Evolutionary conservation across 2,329 filamentous ascomycete species (phyloP).

Genomic region (Beauveria pseudobassiana): DNA sequence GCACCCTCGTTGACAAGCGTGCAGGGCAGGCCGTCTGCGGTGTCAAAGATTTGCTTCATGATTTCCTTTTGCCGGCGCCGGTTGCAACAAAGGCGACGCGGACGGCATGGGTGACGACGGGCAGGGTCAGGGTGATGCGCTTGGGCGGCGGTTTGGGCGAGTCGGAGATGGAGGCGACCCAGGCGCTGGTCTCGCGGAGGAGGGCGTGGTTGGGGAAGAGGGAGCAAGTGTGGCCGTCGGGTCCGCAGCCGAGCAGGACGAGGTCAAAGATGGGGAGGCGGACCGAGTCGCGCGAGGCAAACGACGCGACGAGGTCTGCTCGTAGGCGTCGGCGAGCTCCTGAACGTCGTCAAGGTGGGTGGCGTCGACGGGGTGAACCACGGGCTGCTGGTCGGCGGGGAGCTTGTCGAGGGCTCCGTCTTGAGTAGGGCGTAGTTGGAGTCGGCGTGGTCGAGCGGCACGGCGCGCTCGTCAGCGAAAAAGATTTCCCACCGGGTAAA

Average conservation of each 20-base stretch:
- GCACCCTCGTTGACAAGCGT: conserved; percentile 78
- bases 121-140: conserved; percentile 86
- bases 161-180: conserved; percentile 87
- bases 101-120: conserved; percentile 79
- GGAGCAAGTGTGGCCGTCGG: conserved; percentile 95
- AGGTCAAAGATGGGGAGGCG: conserved; percentile 93
- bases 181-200: conserved; percentile 72
- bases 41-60: conserved; percentile 84
- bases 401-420: conserved; percentile 79
- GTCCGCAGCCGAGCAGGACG: conserved; percentile 84
- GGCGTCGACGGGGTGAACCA: conserved; percentile 70
- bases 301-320: conserved; percentile 79
- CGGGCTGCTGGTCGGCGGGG: conserved; percentile 58
- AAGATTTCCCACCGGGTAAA: conserved; percentile 96
- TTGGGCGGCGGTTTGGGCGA: conserved; percentile 89
- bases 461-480: conserved; percentile 94
- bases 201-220: conserved; percentile 87
- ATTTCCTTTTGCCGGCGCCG: conserved; percentile 83
- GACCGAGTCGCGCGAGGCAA: conserved; percentile 88
- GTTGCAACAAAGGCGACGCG: conserved; percentile 90
- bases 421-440: conserved; percentile 91
- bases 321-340: conserved; percentile 89
- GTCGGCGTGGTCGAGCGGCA: conserved; percentile 84
- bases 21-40: conserved; percentile 72
- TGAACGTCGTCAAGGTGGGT: conserved; percentile 65